A percentile compares a stretch with the other conserved stretches of the same genome.
These are phyloP conservation scores for Jasminum sambac DNA, from an alignment of 257 asterid genomes.

Conservation along the genomic window DNA sequence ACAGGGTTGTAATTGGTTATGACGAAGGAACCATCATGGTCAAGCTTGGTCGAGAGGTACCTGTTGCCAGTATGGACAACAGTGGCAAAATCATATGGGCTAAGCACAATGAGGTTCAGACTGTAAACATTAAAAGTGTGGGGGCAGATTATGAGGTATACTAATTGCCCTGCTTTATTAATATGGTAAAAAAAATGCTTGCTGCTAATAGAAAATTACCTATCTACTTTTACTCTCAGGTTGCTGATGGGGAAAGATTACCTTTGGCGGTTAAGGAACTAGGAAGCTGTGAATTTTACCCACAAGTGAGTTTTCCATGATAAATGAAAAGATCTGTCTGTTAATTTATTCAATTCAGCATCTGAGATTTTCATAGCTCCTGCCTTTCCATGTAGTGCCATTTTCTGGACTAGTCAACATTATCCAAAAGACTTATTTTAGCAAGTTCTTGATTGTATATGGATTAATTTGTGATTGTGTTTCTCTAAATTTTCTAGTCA, in stretches of 20 bases:
- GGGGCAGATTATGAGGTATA: slow-evolving; percentile 87
- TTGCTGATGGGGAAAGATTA: slow-evolving; percentile 93
- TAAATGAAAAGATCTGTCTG: not conserved
- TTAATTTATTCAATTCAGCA: not conserved
- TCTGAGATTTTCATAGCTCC: not conserved
- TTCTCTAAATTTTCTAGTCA: not conserved
- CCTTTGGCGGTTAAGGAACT: slow-evolving; percentile 92
- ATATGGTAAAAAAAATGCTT: slow-evolving; percentile 5
- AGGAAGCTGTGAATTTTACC: slow-evolving; percentile 98
- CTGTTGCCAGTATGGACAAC: slow-evolving; percentile 95
- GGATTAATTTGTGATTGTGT: not conserved
- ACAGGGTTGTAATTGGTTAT: slow-evolving; percentile 93
- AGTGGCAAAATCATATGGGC: slow-evolving; percentile 98
- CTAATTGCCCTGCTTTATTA: not conserved
- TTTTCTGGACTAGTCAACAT: not conserved
- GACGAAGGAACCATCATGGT: slow-evolving; percentile 99
- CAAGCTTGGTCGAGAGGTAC: slow-evolving; percentile 96
- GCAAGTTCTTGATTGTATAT: not conserved
- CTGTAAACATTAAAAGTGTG: slow-evolving; percentile 89
- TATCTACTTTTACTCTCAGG: slow-evolving; percentile 44
- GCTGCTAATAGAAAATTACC: slow-evolving; percentile 15
- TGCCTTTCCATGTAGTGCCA: slow-evolving; percentile 11
- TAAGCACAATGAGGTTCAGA: slow-evolving; percentile 95
- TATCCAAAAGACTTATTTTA: not conserved
- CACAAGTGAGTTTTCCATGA: slow-evolving; percentile 63